These are phyloP conservation scores for Erythrophleum ivorense DNA, from an alignment of 331 rosid species.

Conservation along the genomic window DNA sequence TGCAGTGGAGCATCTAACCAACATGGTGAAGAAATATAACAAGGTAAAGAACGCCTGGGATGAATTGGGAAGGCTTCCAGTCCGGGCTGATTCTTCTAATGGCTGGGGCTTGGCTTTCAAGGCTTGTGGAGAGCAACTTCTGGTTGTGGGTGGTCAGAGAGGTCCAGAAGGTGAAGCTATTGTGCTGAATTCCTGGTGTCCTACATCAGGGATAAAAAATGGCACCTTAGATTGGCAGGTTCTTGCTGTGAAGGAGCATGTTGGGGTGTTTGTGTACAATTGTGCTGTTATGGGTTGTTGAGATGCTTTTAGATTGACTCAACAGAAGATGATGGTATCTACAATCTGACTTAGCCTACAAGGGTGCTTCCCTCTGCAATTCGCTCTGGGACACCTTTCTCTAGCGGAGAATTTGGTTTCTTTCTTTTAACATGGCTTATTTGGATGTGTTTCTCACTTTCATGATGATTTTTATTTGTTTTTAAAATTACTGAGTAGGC, in stretches of 20 bases:
- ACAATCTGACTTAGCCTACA: conserved; percentile 52
- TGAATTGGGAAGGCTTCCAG: conserved; percentile 85
- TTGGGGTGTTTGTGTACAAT: conserved; percentile 84
- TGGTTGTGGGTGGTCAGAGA: conserved; percentile 84
- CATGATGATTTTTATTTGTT: conserved; percentile 46
- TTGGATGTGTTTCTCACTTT: conserved; percentile 50
- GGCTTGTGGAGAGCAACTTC: conserved; percentile 76
- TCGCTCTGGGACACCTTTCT: conserved; percentile 46
- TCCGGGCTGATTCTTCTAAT: conserved; percentile 73
- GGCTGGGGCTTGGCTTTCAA: conserved; percentile 92
- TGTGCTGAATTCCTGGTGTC: conserved; percentile 66
- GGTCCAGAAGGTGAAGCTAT: conserved; percentile 78
- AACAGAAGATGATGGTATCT: conserved; percentile 50
- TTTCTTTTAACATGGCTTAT: conserved; percentile 49
- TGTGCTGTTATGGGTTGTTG: conserved; percentile 93
- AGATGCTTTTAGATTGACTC: conserved; percentile 59
- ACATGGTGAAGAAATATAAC: conserved; percentile 75
- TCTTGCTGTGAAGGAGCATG: conserved; percentile 73
- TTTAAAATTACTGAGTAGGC: conserved; percentile 51
- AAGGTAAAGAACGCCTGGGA: conserved; percentile 68
- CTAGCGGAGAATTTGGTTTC: conserved; percentile 51
- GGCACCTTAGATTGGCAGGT: conserved; percentile 81
- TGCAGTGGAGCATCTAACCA: conserved; percentile 76
- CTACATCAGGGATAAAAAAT: conserved; percentile 59
- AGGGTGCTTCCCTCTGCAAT: conserved; percentile 50